Conservation (phyloP, 2,329 filamentous ascomycete species). For the Penicillium sp. region DNA sequence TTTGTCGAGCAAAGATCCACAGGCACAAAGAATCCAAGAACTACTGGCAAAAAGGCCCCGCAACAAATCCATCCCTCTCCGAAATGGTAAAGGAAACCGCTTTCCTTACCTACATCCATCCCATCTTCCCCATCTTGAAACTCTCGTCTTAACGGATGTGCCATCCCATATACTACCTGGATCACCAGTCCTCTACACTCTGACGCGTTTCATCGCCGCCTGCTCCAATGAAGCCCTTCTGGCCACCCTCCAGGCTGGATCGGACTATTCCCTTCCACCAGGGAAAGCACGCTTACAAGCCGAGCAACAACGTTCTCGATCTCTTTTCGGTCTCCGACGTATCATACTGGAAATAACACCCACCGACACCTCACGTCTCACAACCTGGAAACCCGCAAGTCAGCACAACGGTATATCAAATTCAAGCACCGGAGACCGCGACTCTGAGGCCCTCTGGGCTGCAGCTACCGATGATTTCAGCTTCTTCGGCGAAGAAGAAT, state of each 20-base stretch:
- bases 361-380: conserved; percentile 21
- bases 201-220: conserved; percentile 52
- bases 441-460: conserved; percentile 55
- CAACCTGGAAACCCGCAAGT: conserved; percentile 39
- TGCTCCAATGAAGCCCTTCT: conserved; percentile 53
- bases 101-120: conserved; percentile 48
- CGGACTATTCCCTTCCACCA: conserved; percentile 56
- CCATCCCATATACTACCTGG: conserved; percentile 42
- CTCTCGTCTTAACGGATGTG: conserved; percentile 53
- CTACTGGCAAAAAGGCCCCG: conserved; percentile 37
- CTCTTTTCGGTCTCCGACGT: conserved; percentile 51
- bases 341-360: conserved; percentile 52
- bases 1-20: conserved; percentile 19
- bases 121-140: conserved; percentile 50
- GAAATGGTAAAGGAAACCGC: conserved; percentile 23
- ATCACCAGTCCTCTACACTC: conserved; percentile 39
- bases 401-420: conserved; percentile 46
- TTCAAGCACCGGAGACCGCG: conserved; percentile 54
- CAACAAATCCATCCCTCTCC: conserved; percentile 26
- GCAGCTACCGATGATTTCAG: conserved; percentile 56
- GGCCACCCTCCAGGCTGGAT: conserved; percentile 48
- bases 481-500: conserved; percentile 56
- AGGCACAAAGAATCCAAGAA: conserved; percentile 32
- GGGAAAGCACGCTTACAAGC: conserved; percentile 48
- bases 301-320: conserved; percentile 46